These are phyloP conservation scores for Haematococcus lacustris DNA, from an alignment of 139 green algal species.

Conservation along the genomic window DNA sequence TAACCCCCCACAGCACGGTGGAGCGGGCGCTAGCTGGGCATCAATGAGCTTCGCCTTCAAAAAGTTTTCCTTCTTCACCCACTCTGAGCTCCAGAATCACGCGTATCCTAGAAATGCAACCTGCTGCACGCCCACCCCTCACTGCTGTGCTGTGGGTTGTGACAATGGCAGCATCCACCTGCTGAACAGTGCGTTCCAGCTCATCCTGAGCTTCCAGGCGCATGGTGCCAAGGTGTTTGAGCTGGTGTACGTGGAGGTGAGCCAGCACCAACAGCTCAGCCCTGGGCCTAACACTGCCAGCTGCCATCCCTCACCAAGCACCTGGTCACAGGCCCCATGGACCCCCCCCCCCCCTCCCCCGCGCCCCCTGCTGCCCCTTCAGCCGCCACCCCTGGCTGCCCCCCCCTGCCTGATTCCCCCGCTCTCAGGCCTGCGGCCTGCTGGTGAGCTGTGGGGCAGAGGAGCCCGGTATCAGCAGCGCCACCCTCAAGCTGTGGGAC, in stretches of 20 bases:
- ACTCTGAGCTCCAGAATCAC: slow-evolving; percentile 26
- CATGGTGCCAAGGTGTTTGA: slow-evolving; percentile 39
- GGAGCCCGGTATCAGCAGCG: slow-evolving; percentile 43
- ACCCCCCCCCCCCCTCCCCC: neutral
- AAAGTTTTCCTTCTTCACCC: slow-evolving; percentile 66
- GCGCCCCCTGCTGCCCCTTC: neutral
- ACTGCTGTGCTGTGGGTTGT: slow-evolving; percentile 44
- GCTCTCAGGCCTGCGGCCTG: slow-evolving; percentile 4
- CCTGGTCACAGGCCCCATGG: neutral
- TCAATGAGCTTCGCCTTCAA: slow-evolving; percentile 70
- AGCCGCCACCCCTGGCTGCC: neutral
- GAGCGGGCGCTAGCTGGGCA: too few relatives aligned
- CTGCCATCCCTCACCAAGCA: too few relatives aligned
- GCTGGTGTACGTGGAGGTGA: slow-evolving; percentile 31
- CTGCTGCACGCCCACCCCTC: slow-evolving; percentile 24
- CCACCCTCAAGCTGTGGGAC: slow-evolving; percentile 55
- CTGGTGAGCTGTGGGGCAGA: slow-evolving; percentile 43
- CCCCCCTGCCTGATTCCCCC: neutral
- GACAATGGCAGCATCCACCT: slow-evolving; percentile 41
- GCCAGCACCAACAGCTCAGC: neutral
- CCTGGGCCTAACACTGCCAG: neutral
- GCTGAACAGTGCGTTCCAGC: slow-evolving; percentile 27
- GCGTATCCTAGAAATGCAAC: slow-evolving; percentile 35
- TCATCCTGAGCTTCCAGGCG: slow-evolving; percentile 21
- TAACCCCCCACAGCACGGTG: too few relatives aligned